Conservation (phyloP, 352 stramenopile species). For the Pythium utonaiense region DNA sequence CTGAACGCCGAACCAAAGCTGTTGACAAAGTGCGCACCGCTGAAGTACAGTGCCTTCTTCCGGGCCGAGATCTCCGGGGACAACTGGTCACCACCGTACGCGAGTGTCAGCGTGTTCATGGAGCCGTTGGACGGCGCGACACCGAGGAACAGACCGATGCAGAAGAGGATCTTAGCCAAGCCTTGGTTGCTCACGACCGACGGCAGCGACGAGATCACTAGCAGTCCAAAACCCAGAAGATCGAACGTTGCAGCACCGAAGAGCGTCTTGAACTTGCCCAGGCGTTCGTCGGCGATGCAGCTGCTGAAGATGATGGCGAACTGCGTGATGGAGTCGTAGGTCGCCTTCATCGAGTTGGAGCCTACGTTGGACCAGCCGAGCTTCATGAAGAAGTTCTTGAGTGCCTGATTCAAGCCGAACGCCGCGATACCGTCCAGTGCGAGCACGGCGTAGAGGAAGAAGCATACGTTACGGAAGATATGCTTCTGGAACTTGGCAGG, state of each 20-base stretch:
- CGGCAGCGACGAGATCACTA: slow-evolving; percentile 24
- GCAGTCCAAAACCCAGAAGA: slow-evolving; percentile 17
- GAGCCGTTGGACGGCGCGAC: slow-evolving; percentile 26
- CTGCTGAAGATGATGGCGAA: slow-evolving; percentile 23
- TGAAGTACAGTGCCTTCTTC: slow-evolving; percentile 39
- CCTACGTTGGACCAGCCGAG: slow-evolving; percentile 26
- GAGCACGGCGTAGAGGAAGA: slow-evolving; percentile 26
- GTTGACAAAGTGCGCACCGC: slow-evolving; percentile 52
- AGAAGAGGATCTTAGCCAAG: slow-evolving; percentile 21
- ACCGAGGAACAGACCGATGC: slow-evolving; percentile 25
- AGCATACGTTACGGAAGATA: slow-evolving; percentile 26
- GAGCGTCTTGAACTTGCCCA: slow-evolving; percentile 30
- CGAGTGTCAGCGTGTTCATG: slow-evolving; percentile 26
- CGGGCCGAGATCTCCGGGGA: slow-evolving; percentile 17
- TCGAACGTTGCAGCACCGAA: slow-evolving; percentile 25
- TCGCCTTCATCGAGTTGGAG: slow-evolving; percentile 32
- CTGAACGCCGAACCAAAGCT: slow-evolving; percentile 50
- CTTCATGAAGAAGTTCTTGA: slow-evolving; percentile 32
- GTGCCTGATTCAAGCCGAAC: slow-evolving; percentile 30
- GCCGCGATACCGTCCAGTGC: slow-evolving; percentile 25
- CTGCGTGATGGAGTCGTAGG: slow-evolving; percentile 28
- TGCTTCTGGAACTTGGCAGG: slow-evolving; percentile 15
- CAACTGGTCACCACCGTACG: slow-evolving; percentile 34
- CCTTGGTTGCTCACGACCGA: slow-evolving; percentile 13
- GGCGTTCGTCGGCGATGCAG: slow-evolving; percentile 30